Evolutionary conservation across 2,329 filamentous ascomycete species (phyloP).

Genomic region (Aspergillus arachidicola): DNA sequence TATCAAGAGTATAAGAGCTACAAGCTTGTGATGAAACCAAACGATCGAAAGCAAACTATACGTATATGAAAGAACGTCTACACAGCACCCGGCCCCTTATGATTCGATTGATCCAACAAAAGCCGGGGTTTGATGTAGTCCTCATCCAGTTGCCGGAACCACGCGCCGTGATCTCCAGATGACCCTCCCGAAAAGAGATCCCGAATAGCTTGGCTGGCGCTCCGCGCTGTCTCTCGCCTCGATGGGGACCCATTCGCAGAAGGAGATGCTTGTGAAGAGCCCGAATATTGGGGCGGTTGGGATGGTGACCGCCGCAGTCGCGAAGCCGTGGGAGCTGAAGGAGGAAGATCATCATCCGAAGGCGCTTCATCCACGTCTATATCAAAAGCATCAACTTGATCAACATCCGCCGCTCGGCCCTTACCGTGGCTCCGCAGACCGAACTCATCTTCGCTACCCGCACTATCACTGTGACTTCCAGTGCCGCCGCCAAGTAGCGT

Average conservation of each 20-base stretch:
- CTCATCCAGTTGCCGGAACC: constrained; percentile 92
- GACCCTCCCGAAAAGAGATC: constrained; percentile 73
- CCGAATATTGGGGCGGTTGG: constrained; percentile 33
- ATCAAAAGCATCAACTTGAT: constrained; percentile 39
- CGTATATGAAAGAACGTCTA: constrained; percentile 24
- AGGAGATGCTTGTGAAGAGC: constrained; percentile 19
- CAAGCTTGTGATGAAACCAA: constrained; percentile 6
- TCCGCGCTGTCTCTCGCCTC: constrained; percentile 53
- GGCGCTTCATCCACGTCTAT: constrained; percentile 43
- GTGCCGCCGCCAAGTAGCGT: constrained; percentile 51
- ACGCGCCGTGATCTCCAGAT: constrained; percentile 82
- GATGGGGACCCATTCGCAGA: constrained; percentile 31
- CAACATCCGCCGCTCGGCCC: constrained; percentile 39
- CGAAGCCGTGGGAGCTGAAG: constrained; percentile 48
- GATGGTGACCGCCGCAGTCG: constrained; percentile 41
- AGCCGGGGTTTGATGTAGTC: constrained; percentile 93
- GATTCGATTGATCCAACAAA: constrained; percentile 69
- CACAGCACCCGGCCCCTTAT: constrained; percentile 46
- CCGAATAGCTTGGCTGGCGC: constrained; percentile 73
- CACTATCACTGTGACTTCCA: constrained; percentile 48
- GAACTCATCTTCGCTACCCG: constrained; percentile 54
- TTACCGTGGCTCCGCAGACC: constrained; percentile 41
- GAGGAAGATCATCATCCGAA: constrained; percentile 63
- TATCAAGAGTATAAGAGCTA: constrained; percentile 3
- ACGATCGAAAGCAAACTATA: constrained; percentile 12